phyloP scores from a whole-genome alignment of 208 protist species.

The Novymonas esmeraldas region DNA sequence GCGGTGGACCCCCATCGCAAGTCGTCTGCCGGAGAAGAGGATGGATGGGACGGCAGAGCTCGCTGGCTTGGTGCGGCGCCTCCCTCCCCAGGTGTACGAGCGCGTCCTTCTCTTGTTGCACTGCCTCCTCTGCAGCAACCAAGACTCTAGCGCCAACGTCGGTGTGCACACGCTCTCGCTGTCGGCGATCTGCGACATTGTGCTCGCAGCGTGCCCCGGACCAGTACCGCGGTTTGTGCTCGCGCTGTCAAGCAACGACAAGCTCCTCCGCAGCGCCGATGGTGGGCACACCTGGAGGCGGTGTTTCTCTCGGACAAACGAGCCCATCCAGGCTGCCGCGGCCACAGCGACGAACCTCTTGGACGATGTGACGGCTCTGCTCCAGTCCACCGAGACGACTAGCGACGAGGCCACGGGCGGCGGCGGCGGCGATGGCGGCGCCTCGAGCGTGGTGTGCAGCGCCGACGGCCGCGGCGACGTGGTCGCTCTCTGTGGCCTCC shows the following conservation, averaged over 20 bases:
- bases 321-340: neutral
- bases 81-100: constrained; percentile 27
- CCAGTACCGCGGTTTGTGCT: constrained; percentile 65
- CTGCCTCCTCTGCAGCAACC: constrained; percentile 12
- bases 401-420: constrained; percentile 10
- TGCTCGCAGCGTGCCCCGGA: constrained; percentile 37
- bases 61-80: constrained; percentile 41
- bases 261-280: constrained; percentile 71
- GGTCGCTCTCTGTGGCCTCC: constrained; percentile 51
- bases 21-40: too few species aligned
- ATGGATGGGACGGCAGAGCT: constrained; percentile 39
- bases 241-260: constrained; percentile 48
- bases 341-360: constrained; percentile 8
- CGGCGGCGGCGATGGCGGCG: constrained; percentile 3
- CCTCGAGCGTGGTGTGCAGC: constrained; percentile 10
- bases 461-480: constrained; percentile 41
- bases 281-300: constrained; percentile 55
- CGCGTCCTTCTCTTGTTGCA: constrained; percentile 38
- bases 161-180: constrained; percentile 19
- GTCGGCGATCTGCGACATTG: constrained; percentile 25
- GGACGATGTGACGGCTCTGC: constrained; percentile 15
- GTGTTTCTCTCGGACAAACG: constrained; percentile 27
- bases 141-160: neutral
- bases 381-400: constrained; percentile 12
- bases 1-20: too few species aligned